Conservation (phyloP, 2,329 filamentous ascomycete species). For the Lasiodiplodia citricola region DNA sequence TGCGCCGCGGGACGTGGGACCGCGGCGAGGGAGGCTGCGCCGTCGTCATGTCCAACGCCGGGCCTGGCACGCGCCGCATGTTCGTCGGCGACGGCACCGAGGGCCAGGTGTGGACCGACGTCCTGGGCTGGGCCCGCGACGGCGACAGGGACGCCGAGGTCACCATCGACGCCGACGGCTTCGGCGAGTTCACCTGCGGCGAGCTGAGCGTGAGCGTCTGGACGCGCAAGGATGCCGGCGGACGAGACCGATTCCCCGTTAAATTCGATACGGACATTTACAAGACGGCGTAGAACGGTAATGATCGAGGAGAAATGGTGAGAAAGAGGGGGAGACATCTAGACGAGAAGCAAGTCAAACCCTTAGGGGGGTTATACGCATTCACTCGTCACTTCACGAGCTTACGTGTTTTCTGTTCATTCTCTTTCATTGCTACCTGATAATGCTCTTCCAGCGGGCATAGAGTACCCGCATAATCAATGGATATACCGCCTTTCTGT, state of each 20-base stretch:
- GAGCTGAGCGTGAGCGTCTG: slow-evolving; percentile 63
- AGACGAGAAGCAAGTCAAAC: not conserved
- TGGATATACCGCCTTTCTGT: too few relatives aligned
- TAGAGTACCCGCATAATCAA: too few relatives aligned
- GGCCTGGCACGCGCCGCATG: slow-evolving; percentile 62
- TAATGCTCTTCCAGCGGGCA: too few relatives aligned
- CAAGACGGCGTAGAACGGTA: slow-evolving; percentile 47
- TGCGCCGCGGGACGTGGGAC: slow-evolving; percentile 56
- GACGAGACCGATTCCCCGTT: slow-evolving; percentile 29
- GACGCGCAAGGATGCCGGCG: slow-evolving; percentile 55
- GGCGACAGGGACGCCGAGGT: slow-evolving; percentile 53
- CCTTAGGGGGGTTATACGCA: too few relatives aligned
- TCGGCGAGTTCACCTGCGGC: slow-evolving; percentile 61
- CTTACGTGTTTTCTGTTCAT: too few relatives aligned
- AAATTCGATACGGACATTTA: slow-evolving; percentile 31
- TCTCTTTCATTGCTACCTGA: too few relatives aligned
- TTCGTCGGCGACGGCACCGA: slow-evolving; percentile 63
- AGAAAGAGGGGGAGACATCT: not conserved
- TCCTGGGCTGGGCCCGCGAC: slow-evolving; percentile 58
- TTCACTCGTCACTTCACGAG: too few relatives aligned
- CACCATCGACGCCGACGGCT: slow-evolving; percentile 64
- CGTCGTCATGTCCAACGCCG: slow-evolving; percentile 62
- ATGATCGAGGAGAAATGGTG: not conserved
- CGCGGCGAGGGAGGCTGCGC: slow-evolving; percentile 35
- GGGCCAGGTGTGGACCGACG: slow-evolving; percentile 68